Percentiles rank a stretch among this genome's conserved stretches.
Evolutionary conservation across 1,284 basidiomycete genomes (phyloP).

Genomic region (Xanthoconium separans): DNA sequence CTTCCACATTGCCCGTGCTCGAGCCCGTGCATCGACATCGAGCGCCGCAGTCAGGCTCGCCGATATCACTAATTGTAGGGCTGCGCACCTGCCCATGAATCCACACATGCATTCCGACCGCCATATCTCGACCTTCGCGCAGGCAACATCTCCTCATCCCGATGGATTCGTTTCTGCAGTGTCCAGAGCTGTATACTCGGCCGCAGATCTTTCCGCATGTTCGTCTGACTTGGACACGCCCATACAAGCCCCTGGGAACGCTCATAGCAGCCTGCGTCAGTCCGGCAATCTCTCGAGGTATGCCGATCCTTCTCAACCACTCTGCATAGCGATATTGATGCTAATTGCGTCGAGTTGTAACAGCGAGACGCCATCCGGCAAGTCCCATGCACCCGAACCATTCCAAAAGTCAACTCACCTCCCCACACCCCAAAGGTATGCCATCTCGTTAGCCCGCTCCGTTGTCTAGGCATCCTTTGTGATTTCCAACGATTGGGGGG

Average conservation of each 20-base stretch:
- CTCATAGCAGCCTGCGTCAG: slow-evolving; percentile 5
- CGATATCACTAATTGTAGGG: background rate
- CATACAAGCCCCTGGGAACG: slow-evolving; percentile 17
- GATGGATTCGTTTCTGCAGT: slow-evolving; percentile 14
- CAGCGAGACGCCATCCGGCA: slow-evolving; percentile 12
- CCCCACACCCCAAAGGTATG: slow-evolving; percentile 29
- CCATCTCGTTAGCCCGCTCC: background rate
- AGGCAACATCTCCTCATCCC: slow-evolving; percentile 3
- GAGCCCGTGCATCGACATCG: background rate
- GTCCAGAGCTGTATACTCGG: slow-evolving; percentile 6
- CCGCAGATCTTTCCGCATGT: slow-evolving; percentile 18
- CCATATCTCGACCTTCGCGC: slow-evolving; percentile 4
- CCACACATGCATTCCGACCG: slow-evolving; percentile 1
- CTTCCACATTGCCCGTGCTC: background rate
- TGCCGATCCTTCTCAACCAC: slow-evolving; percentile 3
- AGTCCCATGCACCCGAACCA: background rate
- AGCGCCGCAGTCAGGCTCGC: background rate
- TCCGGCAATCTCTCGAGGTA: slow-evolving; percentile 16
- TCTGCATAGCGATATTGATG: background rate
- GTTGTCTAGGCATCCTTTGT: background rate
- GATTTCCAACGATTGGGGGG: background rate
- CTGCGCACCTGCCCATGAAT: slow-evolving; percentile 8
- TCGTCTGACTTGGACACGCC: slow-evolving; percentile 16
- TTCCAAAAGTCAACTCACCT: slow-evolving; percentile 23
- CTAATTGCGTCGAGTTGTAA: background rate